Base-by-base conservation (phyloP, 1,139 yeast genomes). In the Lodderomyces metapsilosis region DNA sequence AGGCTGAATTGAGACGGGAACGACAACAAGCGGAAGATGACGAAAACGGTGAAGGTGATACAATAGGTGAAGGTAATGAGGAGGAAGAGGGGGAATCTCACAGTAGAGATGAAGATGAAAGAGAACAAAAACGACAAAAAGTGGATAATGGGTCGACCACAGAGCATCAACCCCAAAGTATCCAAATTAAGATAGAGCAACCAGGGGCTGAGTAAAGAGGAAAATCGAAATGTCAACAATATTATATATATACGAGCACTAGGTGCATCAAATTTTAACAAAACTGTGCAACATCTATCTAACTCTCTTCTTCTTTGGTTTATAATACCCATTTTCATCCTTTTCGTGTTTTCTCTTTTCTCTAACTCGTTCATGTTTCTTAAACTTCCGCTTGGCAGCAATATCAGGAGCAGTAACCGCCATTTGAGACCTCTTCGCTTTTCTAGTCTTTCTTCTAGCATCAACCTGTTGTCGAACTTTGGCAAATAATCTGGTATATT, bases 361-460 rank as follows among this genome's bases (percentile, higher is more conserved):
- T 59, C 94, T 78, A 34, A 78, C 76, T 53, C 84, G 76, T 39
- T 74, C 78, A 64, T 89, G 95, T 60, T 86, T 87, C 63, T 74
- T 83, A 53, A 87, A 59, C 64, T 86, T 88, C 60, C 86, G 78
- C 54, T 76, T 77, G 3, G 96, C 95, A 18, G 88, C 83, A 34
- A 78, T 64, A 16, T 85, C 96, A 0, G 98, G 98, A 4, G 87
- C 86, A 11, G 76, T 75, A 4, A 91, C 74, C 1, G 91, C 88
- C 59, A 88, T 66, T 48, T 86, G 83, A 0, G 96, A 85, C 44
- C 91, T 74, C 57, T 82, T 84, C 1, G 86, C 76, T 56, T 73
- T 82, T 62, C 98, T 80, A 39, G 88, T 94, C 47, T 76, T 75
- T 55, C 98, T 78, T 59, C 88, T 76, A 23, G 70, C 69, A 34